Percentiles rank a stretch among this genome's conserved stretches.
phyloP scores from a whole-genome alignment of 1,284 basidiomycete genomes.

The Calocybe gambosa region DNA sequence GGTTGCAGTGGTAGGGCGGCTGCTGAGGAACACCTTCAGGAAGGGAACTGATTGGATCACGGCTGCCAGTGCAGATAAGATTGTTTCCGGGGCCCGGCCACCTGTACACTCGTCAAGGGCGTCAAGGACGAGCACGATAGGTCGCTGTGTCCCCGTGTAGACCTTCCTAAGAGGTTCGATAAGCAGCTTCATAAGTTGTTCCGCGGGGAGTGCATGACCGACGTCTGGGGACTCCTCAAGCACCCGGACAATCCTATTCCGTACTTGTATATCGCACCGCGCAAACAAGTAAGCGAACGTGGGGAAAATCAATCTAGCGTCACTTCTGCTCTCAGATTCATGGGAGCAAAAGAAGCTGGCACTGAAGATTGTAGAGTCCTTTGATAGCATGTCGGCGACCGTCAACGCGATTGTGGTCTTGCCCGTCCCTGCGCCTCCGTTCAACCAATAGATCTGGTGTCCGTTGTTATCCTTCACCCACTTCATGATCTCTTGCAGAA shows the following conservation, averaged over 20 bases:
- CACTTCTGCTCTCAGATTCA: slow-evolving; percentile 13
- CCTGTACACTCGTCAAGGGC: slow-evolving; percentile 19
- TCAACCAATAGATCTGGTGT: slow-evolving; percentile 18
- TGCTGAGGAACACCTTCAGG: slow-evolving; percentile 18
- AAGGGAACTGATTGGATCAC: slow-evolving; percentile 12
- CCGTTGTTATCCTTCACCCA: slow-evolving; percentile 14
- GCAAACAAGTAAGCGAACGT: slow-evolving; percentile 16
- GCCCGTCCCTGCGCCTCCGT: slow-evolving; percentile 18
- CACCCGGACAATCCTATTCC: slow-evolving; percentile 11
- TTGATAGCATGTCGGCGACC: slow-evolving; percentile 12
- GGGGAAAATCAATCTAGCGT: slow-evolving; percentile 15
- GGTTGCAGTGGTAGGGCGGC: slow-evolving; percentile 15
- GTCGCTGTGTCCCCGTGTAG: slow-evolving; percentile 7
- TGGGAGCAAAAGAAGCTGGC: slow-evolving; percentile 19
- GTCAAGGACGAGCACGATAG: slow-evolving; percentile 17
- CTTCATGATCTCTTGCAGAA: slow-evolving; percentile 14
- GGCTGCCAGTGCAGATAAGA: slow-evolving; percentile 9
- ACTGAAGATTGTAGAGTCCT: slow-evolving; percentile 14
- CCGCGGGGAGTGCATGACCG: slow-evolving; percentile 10
- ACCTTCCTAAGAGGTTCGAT: slow-evolving; percentile 13
- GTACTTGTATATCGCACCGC: slow-evolving; percentile 12
- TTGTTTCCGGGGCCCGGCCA: slow-evolving; percentile 11
- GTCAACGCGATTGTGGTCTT: slow-evolving; percentile 19
- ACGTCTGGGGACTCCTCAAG: slow-evolving; percentile 13
- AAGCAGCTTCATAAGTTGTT: slow-evolving; percentile 14